Evolutionary conservation across 2,329 filamentous ascomycete genomes (phyloP).

Genomic region (Cadophora sp.): DNA sequence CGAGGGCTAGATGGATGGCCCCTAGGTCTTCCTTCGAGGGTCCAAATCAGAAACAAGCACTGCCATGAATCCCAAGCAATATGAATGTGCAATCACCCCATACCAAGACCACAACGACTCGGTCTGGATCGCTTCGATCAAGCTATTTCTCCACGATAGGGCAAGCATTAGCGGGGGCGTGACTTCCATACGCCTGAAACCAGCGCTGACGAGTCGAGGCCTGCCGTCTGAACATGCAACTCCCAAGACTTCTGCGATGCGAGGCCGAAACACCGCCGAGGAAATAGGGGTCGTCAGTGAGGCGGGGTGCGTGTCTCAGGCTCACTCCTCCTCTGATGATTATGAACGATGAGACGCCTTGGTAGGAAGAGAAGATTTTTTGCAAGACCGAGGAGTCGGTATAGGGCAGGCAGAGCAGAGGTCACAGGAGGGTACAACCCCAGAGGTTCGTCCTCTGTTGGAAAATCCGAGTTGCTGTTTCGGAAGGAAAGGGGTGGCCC

Average conservation of each 20-base stretch:
- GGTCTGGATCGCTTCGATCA: neutral
- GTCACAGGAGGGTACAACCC: too few relatives aligned
- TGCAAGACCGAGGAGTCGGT: neutral
- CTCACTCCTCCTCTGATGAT: neutral
- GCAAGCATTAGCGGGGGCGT: neutral
- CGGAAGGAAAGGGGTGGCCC: conserved; percentile 1
- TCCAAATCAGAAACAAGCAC: conserved; percentile 2
- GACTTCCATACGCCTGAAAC: conserved; percentile 6
- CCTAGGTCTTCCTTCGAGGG: neutral
- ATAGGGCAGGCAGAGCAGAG: too few relatives aligned
- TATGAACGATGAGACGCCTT: neutral
- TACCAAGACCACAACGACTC: conserved; percentile 1
- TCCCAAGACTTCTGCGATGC: neutral
- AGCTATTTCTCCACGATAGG: conserved; percentile 12
- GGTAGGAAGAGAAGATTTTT: neutral
- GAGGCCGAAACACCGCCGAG: conserved; percentile 8
- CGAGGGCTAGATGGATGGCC: neutral
- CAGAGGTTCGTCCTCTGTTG: conserved; percentile 13
- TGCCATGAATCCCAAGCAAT: neutral
- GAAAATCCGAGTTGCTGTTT: conserved; percentile 7
- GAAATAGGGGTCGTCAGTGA: neutral
- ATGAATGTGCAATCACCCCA: neutral
- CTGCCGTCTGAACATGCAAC: conserved; percentile 10
- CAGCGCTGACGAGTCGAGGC: conserved; percentile 2
- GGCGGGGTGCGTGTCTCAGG: conserved; percentile 9